Conservation (phyloP, 2,329 filamentous ascomycete species). For the Bipolaris oryzae region DNA sequence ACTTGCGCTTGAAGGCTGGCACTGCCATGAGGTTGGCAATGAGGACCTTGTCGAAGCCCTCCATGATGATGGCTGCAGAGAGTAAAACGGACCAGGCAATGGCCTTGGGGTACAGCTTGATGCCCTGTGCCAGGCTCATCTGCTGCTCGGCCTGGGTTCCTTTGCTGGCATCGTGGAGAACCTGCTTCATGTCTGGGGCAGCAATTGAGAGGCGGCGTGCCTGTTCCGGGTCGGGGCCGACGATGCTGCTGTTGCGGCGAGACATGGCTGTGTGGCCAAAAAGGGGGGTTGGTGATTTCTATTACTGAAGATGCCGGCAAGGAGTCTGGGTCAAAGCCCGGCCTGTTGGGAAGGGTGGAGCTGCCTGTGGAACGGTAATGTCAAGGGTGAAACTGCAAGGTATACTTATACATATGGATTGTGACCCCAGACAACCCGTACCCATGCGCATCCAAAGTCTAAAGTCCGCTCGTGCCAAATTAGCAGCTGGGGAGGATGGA, state of each 20-base stretch:
- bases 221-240: slow-evolving; percentile 41
- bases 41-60: slow-evolving; percentile 82
- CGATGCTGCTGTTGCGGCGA: slow-evolving; percentile 41
- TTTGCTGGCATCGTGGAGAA: slow-evolving; percentile 40
- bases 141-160: slow-evolving; percentile 54
- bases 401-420: slow-evolving; percentile 29
- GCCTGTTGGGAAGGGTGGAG: slow-evolving; percentile 24
- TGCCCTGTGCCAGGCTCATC: slow-evolving; percentile 69
- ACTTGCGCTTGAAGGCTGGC: slow-evolving; percentile 53
- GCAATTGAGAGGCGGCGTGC: slow-evolving; percentile 37
- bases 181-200: slow-evolving; percentile 36
- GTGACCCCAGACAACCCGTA: slow-evolving; percentile 13
- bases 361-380: slow-evolving; percentile 18
- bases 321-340: slow-evolving; percentile 16
- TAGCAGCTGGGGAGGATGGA: slow-evolving; percentile 22
- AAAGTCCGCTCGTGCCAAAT: slow-evolving; percentile 23
- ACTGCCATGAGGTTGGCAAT: slow-evolving; percentile 76
- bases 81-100: slow-evolving; percentile 83
- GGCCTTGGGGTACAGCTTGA: slow-evolving; percentile 84
- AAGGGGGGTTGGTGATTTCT: not conserved
- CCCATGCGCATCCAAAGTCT: slow-evolving; percentile 12
- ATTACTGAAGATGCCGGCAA: slow-evolving; percentile 1
- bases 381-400: slow-evolving; percentile 20
- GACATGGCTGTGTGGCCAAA: slow-evolving; percentile 32
- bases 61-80: slow-evolving; percentile 88